phyloP scores from a whole-genome alignment of 495 filamentous ascomycete species.

The Parathielavia appendiculata region DNA sequence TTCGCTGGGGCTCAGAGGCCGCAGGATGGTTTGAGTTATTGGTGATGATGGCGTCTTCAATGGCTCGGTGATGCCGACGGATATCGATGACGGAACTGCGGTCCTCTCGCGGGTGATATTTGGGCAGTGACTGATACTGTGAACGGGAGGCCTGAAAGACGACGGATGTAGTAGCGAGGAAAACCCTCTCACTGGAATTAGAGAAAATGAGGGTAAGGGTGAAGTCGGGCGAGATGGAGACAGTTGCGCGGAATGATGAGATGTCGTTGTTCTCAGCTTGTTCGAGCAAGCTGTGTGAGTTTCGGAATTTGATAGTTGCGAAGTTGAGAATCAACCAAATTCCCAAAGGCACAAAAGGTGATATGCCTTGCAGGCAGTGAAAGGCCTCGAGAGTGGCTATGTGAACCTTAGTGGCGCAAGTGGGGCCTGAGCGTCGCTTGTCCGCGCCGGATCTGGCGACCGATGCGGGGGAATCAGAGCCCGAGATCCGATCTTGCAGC shows the following conservation, averaged over 20 bases:
- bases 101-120: too few relatives aligned
- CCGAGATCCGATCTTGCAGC: not conserved
- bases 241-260: not conserved
- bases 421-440: not conserved
- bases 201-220: too few relatives aligned
- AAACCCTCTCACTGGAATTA: too few relatives aligned
- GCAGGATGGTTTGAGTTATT: too few relatives aligned
- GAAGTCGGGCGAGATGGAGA: not conserved
- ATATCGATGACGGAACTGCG: too few relatives aligned
- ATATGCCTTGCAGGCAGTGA: not conserved
- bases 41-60: too few relatives aligned
- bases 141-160: too few relatives aligned
- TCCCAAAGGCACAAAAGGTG: not conserved
- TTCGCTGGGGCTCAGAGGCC: too few relatives aligned
- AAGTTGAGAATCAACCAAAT: not conserved
- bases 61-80: too few relatives aligned
- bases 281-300: not conserved
- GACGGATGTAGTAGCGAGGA: too few relatives aligned
- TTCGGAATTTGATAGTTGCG: not conserved
- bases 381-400: not conserved
- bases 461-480: not conserved
- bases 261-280: not conserved
- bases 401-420: not conserved
- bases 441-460: not conserved
- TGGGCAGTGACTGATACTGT: too few relatives aligned